Percentiles rank a stretch among this genome's conserved stretches.
These are phyloP conservation scores for Gossypium thurberi DNA, from an alignment of 345 rosid species.

Conservation along the genomic window DNA sequence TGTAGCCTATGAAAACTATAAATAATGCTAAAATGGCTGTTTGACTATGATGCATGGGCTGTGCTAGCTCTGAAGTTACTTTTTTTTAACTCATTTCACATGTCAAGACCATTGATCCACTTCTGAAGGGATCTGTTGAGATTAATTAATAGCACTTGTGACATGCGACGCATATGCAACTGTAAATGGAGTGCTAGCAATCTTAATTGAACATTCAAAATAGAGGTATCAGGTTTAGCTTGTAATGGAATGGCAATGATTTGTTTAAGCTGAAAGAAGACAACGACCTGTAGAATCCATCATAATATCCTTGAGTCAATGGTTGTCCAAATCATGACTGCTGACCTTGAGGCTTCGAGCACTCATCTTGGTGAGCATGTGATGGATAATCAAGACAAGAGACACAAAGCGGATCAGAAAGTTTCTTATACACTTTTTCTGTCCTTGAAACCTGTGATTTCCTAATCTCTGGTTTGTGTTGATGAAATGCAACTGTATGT, in stretches of 20 bases:
- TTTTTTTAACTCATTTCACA: not conserved
- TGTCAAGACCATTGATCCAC: not conserved
- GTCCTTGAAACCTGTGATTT: not conserved
- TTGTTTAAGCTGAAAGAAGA: not conserved
- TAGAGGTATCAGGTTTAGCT: not conserved
- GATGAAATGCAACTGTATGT: not conserved
- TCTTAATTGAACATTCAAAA: not conserved
- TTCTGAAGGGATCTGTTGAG: not conserved
- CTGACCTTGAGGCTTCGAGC: not conserved
- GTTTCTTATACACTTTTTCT: not conserved
- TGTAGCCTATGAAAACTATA: not conserved
- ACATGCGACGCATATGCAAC: not conserved
- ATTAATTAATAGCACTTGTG: not conserved
- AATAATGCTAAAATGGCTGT: not conserved
- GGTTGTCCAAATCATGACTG: not conserved
- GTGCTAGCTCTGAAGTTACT: not conserved
- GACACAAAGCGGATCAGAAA: not conserved
- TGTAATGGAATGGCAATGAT: not conserved
- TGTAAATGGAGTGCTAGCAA: not conserved
- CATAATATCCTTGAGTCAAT: not conserved
- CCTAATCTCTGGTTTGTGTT: not conserved
- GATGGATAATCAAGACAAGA: not conserved
- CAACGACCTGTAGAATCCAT: not conserved
- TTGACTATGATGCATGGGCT: not conserved
- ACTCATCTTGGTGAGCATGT: not conserved